phyloP scores from a whole-genome alignment of 306 rosid species.

The Macrotyloma uniflorum region DNA sequence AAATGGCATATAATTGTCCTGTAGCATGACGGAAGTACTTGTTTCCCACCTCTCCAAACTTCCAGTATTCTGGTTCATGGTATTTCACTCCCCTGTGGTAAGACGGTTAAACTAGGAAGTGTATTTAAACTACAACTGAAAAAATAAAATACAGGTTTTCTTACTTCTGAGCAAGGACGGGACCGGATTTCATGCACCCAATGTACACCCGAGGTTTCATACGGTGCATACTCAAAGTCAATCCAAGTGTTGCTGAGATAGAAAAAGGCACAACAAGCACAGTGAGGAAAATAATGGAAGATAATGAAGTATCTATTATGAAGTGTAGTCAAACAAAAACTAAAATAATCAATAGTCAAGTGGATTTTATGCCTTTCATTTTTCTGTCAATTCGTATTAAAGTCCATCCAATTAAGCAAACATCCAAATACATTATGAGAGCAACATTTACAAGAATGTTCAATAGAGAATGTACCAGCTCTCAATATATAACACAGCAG shows the following conservation, averaged over 20 bases:
- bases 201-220: conserved; percentile 71
- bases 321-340: conserved; percentile 1
- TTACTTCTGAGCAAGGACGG: conserved; percentile 88
- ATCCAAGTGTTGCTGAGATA: conserved; percentile 71
- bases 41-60: conserved; percentile 88
- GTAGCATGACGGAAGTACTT: conserved; percentile 93
- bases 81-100: conserved; percentile 79
- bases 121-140: conserved; percentile 10
- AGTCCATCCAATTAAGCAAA: not conserved
- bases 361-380: not conserved
- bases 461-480: not conserved
- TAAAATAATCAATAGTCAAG: not conserved
- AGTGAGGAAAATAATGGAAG: conserved; percentile 20
- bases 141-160: conserved; percentile 25
- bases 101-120: conserved; percentile 35
- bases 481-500: not conserved
- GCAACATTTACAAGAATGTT: not conserved
- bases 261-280: conserved; percentile 12
- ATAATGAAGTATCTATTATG: not conserved
- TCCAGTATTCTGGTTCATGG: conserved; percentile 95
- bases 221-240: conserved; percentile 59
- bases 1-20: conserved; percentile 86
- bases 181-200: conserved; percentile 99
- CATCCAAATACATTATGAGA: conserved; percentile 5
- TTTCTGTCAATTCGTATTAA: not conserved